Percentiles rank a stretch among this genome's conserved stretches.
These are phyloP conservation scores for Tulasnella sp. DNA, from an alignment of 768 basidiomycete species.

Conservation along the genomic window DNA sequence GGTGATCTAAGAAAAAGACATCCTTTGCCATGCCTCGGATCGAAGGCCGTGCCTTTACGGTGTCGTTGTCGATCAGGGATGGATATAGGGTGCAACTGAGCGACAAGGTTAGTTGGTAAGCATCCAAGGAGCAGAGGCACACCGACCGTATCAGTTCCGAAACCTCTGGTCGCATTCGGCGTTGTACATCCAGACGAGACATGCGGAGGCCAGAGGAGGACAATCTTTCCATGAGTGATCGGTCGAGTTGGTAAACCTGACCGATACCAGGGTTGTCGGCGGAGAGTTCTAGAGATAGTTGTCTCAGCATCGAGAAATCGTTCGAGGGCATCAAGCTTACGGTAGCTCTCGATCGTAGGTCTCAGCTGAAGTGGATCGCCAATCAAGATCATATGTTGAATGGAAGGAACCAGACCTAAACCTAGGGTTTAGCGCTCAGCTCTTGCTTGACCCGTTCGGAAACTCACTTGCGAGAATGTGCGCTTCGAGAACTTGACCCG, in stretches of 20 bases:
- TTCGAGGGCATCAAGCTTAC: neutral
- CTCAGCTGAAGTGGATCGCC: slow-evolving; percentile 59
- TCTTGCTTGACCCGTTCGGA: neutral
- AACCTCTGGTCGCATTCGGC: slow-evolving; percentile 67
- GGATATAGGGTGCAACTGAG: slow-evolving; percentile 54
- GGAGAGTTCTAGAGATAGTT: neutral
- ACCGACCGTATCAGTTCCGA: slow-evolving; percentile 52
- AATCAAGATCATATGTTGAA: slow-evolving; percentile 71
- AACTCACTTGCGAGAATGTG: slow-evolving; percentile 47
- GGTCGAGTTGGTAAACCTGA: slow-evolving; percentile 55
- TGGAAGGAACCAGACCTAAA: slow-evolving; percentile 47
- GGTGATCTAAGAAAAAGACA: slow-evolving; percentile 51
- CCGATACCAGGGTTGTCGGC: slow-evolving; percentile 46
- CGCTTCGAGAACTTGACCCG: slow-evolving; percentile 74
- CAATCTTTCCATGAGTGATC: slow-evolving; percentile 69
- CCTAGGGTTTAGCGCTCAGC: neutral
- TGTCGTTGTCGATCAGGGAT: slow-evolving; percentile 46
- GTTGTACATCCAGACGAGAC: slow-evolving; percentile 63
- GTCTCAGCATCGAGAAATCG: slow-evolving; percentile 27
- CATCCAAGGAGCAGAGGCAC: neutral
- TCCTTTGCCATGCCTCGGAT: slow-evolving; percentile 56
- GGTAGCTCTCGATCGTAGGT: slow-evolving; percentile 47
- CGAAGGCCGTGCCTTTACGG: slow-evolving; percentile 44
- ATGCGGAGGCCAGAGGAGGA: slow-evolving; percentile 48
- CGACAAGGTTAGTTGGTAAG: neutral